Base-by-base conservation (phyloP, 176 grass and related monocot genomes). In the Secale cereale region DNA sequence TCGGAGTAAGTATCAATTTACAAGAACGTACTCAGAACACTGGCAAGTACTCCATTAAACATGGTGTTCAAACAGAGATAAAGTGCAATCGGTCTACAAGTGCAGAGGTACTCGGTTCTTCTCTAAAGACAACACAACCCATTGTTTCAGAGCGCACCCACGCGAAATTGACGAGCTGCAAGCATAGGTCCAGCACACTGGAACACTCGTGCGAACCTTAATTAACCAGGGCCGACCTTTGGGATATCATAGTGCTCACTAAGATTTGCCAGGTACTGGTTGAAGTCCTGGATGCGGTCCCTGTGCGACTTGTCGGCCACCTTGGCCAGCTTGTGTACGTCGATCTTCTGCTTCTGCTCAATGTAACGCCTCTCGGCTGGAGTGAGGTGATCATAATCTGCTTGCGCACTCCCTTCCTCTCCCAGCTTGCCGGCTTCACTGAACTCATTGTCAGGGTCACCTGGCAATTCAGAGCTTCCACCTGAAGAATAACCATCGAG, bases 221-320 rank as follows among this genome's bases (percentile, higher is more conserved):
- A 39, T 89, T 95, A 98, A 63, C 95, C 95, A 86, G 95, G 93
- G 76, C 95, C 95, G 26, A 95, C 93, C 88, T 95, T 95, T 39
- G 95, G 93, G 74, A 98, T 98, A 70, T 98, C 93, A 20, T 94
- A 95, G 84, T 98, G 95, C 93, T 98, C 95, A 12, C 94, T 92
- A 46, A 97, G 92, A 79, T 97, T 97, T 40, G 94, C 92, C 6
- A 94, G 86, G 77, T 94, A 89, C 72, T 92, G 90, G 82, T 97
- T 97, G 74, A 97, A 97, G 69, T 94, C 88, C 70, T 92, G 89
- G 78, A 98, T 98, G 43, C 89, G 89, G 57, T 91, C 92, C 28
- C 92, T 88, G 64, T 95, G 91, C 1, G 95, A 98, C 76, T 98
- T 98, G 86, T 91, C 87, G 27, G 95, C 72, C 0, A 88, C 94